Conservation (phyloP, 108 stramenopile genomes). For the Parietichytrium sp. region DNA sequence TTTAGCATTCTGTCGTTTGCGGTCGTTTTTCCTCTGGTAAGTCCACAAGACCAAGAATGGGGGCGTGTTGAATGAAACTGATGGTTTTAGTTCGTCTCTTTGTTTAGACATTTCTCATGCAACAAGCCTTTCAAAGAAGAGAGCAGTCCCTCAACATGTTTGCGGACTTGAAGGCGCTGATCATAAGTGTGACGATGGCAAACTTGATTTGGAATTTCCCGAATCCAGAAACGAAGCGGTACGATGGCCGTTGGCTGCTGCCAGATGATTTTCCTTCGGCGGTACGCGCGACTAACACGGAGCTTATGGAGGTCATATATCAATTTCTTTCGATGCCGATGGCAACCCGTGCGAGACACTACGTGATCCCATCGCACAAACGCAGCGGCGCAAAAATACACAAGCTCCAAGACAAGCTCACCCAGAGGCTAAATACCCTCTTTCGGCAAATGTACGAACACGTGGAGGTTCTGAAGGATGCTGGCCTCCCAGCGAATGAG, state of each 20-base stretch:
- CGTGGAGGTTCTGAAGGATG: constrained; percentile 3
- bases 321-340: constrained; percentile 28
- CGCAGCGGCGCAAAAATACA: neutral
- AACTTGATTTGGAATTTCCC: constrained; percentile 22
- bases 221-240: neutral
- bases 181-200: neutral
- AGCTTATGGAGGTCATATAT: neutral
- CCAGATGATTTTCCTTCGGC: neutral
- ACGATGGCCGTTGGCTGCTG: neutral
- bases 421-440: neutral
- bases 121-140: neutral
- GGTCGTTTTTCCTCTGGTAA: constrained; percentile 6
- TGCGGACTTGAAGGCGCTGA: neutral
- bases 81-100: too few species aligned
- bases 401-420: neutral
- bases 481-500: constrained; percentile 11
- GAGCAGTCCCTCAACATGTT: neutral
- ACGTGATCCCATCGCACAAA: neutral
- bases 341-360: neutral
- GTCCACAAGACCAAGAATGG: too few species aligned
- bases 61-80: too few species aligned
- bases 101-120: neutral
- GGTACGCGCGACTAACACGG: neutral
- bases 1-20: neutral
- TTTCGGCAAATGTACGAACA: neutral